Base-by-base conservation (phyloP, 1,284 basidiomycete species). In the Chalciporus sp. region DNA sequence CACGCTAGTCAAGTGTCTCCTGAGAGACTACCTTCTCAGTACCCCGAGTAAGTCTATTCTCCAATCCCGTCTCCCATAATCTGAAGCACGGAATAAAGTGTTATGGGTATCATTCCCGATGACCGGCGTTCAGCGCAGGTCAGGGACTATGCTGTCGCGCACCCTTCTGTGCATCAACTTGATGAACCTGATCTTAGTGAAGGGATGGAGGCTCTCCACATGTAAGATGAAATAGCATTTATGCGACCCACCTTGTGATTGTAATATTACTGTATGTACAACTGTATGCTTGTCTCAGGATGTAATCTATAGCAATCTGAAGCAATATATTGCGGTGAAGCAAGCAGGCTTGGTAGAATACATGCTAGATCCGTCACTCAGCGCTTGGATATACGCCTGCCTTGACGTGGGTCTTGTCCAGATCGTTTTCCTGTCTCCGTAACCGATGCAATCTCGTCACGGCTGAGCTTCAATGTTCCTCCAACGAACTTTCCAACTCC, bases 401-500 rank as follows among this genome's bases (percentile, higher is more conserved):
- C 64, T 31, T 62, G 63, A 23, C 37, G 50, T 23, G 49, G 35
- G 51, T 58, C 51, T 20, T 51, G 28, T 26, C 40, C 35, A 40
- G 20, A 37, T 33, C 55, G 57, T 37, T 53, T 59, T 11, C 49
- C 50, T 19, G 54, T 51, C 58, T 78, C 70, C 52, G 77, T 68
- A 53, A 76, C 74, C 4, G 73, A 69, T 35, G 61, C 71, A 28
- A 92, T 79, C 27, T 92, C 90, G 26, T 79, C 74, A 60, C 69
- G 75, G 55, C 79, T 81, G 16, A 92, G 77, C 56, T 79, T 83
- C 52, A 92, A 74, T 20, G 82, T 76, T 12, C 90, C 90, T 39
- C 79, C 79, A 52, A 74, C 78, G 66, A 89, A 92, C 56, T 77
- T 86, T 7, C 90, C 90, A n/a, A 92, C 77, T 2, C 90, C 90